These are phyloP conservation scores for Paramecium octaurelia DNA, from an alignment of 73 alveolate species.

Conservation along the genomic window DNA sequence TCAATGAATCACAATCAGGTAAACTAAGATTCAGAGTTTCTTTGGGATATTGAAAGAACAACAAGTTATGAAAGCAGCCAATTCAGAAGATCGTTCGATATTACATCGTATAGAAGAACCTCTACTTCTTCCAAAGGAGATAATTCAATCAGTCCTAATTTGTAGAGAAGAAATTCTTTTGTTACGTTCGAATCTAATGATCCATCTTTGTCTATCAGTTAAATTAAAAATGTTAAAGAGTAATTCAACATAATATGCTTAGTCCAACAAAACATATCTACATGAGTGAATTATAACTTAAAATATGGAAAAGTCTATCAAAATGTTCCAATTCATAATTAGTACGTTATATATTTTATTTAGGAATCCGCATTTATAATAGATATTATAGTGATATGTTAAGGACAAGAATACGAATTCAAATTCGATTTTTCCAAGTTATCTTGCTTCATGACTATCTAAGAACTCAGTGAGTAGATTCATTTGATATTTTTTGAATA, in stretches of 20 bases:
- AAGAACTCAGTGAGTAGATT: background rate
- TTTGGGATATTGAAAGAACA: background rate
- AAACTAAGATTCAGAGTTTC: background rate
- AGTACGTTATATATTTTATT: background rate
- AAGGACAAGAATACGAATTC: background rate
- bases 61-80: conserved; percentile 11
- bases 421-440: background rate
- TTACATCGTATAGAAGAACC: background rate
- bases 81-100: background rate
- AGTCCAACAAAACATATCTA: background rate
- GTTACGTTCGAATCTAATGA: background rate
- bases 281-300: background rate
- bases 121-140: background rate
- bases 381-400: background rate
- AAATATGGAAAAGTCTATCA: background rate
- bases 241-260: background rate
- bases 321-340: background rate
- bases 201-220: background rate
- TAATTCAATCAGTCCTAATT: background rate
- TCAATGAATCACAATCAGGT: background rate
- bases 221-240: background rate
- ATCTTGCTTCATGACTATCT: background rate
- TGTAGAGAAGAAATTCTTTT: background rate
- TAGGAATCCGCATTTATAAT: background rate
- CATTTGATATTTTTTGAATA: background rate